These are phyloP conservation scores for Ceratocystis lukuohia DNA, from an alignment of 2,329 filamentous ascomycete species.

Conservation along the genomic window DNA sequence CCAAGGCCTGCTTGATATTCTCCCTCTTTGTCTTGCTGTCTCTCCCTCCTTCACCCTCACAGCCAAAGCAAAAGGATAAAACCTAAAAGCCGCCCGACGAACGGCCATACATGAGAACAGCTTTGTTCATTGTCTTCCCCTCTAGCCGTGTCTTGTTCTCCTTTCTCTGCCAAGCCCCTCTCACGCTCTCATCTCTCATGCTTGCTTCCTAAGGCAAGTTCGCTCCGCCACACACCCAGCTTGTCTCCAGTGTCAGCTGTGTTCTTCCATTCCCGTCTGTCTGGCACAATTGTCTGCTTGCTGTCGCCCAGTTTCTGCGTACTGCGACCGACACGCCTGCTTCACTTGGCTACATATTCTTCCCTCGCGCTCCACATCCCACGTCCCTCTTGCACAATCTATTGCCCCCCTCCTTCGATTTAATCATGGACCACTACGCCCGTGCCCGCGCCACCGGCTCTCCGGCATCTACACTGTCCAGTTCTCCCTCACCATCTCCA, in stretches of 20 bases:
- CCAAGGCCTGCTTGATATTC: background rate
- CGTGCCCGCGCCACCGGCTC: conserved; percentile 12
- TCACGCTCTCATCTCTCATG: background rate
- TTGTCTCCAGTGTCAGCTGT: background rate
- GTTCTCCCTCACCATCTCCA: conserved; percentile 8
- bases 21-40: conserved; percentile 7
- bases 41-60: conserved; percentile 8
- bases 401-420: background rate
- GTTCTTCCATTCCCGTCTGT: no score
- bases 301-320: no score
- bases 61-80: background rate
- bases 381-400: background rate
- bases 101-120: background rate
- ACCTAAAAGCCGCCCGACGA: background rate
- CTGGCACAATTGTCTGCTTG: no score
- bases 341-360: background rate
- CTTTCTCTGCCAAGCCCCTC: background rate
- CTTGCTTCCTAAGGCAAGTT: background rate
- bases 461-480: background rate
- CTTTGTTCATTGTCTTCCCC: background rate
- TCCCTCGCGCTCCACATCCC: background rate
- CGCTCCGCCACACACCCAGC: background rate
- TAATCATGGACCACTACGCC: conserved; percentile 7
- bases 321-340: no score
- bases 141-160: background rate